Evolutionary conservation across 352 stramenopile genomes (phyloP).

Genomic region (Pythium folliculosum): DNA sequence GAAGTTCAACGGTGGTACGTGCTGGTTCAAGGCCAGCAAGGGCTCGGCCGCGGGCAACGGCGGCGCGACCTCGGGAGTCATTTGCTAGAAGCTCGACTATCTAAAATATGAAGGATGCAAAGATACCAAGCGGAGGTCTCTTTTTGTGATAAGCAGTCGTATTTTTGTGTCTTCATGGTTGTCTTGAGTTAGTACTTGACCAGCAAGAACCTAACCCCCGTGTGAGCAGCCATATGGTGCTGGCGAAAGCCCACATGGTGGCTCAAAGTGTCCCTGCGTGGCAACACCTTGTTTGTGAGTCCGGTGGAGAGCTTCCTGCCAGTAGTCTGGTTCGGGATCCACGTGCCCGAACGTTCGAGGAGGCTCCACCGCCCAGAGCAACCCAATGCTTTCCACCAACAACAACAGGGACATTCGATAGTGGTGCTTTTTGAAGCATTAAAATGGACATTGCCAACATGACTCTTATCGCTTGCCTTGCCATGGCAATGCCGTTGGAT

Average conservation of each 20-base stretch:
- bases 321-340: not conserved
- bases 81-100: constrained; percentile 5
- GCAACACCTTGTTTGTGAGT: not conserved
- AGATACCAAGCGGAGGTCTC: not conserved
- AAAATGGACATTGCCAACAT: too few relatives aligned
- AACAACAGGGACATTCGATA: too few relatives aligned
- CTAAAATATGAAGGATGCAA: not conserved
- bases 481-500: not conserved
- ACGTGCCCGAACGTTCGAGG: not conserved
- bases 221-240: not conserved
- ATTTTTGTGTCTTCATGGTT: not conserved
- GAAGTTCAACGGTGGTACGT: constrained; percentile 35
- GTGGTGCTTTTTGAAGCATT: too few relatives aligned
- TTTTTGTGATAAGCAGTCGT: not conserved
- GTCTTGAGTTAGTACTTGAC: not conserved
- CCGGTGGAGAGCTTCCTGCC: not conserved
- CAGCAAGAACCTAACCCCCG: not conserved
- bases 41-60: not conserved
- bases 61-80: constrained; percentile 12
- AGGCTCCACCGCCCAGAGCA: not conserved
- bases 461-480: too few relatives aligned
- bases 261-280: not conserved
- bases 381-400: not conserved
- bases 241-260: not conserved
- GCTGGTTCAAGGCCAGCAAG: constrained; percentile 23